These are phyloP conservation scores for Crucibulum laeve DNA, from an alignment of 768 basidiomycete genomes.

Conservation along the genomic window DNA sequence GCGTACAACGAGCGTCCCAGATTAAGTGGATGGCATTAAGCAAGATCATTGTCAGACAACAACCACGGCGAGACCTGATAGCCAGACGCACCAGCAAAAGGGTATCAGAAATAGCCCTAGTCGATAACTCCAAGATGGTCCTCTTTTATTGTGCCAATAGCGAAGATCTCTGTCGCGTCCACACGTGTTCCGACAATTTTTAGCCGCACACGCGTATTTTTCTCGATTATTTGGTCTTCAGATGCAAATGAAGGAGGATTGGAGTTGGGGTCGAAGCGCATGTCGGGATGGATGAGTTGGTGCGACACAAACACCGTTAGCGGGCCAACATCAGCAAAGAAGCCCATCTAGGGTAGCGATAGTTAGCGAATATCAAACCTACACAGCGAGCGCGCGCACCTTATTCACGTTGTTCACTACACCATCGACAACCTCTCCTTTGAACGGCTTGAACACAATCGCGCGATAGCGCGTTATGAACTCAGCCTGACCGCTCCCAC, in stretches of 20 bases:
- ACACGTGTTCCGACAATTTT: slow-evolving; percentile 99
- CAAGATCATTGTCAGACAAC: not conserved
- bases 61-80: not conserved
- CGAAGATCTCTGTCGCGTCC: slow-evolving; percentile 97
- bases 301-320: slow-evolving; percentile 93
- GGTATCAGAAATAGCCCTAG: slow-evolving; percentile 21
- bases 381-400: slow-evolving; percentile 40
- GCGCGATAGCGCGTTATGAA: slow-evolving; percentile 93
- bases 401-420: slow-evolving; percentile 95
- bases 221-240: slow-evolving; percentile 92
- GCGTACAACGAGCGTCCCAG: too few species aligned
- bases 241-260: slow-evolving; percentile 97
- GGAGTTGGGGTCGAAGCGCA: slow-evolving; percentile 93
- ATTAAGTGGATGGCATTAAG: too few species aligned
- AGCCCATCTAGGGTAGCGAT: slow-evolving; percentile 74
- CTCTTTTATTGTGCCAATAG: slow-evolving; percentile 97
- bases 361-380: not conserved
- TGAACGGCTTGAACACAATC: slow-evolving; percentile 99
- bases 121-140: slow-evolving; percentile 95
- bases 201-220: slow-evolving; percentile 86
- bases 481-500: slow-evolving; percentile 92
- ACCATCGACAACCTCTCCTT: slow-evolving; percentile 97
- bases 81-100: not conserved
- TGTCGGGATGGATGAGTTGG: slow-evolving; percentile 91
- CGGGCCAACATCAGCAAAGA: slow-evolving; percentile 96